phyloP scores from a whole-genome alignment of 2,329 filamentous ascomycete species.

The Clonostachys rosea region DNA sequence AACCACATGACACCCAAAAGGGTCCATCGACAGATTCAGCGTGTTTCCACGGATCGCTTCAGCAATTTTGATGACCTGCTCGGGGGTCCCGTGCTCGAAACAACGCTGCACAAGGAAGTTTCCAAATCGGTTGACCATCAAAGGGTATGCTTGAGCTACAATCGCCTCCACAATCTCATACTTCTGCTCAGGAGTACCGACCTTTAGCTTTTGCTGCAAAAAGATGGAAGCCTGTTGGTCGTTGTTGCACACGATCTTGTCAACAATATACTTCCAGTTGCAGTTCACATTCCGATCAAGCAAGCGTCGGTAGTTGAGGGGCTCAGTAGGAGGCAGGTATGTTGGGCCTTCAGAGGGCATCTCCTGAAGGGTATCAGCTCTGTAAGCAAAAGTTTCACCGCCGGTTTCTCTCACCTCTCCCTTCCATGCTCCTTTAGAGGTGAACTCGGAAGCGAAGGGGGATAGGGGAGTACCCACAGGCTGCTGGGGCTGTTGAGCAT shows the following conservation, averaged over 20 bases:
- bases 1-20: conserved; percentile 96
- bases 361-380: conserved; percentile 26
- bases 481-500: conserved; percentile 41
- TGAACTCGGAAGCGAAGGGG: conserved; percentile 72
- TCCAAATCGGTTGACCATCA: conserved; percentile 98
- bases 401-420: conserved; percentile 36
- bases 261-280: conserved; percentile 99
- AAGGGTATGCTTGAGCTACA: conserved; percentile 85
- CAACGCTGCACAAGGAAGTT: conserved; percentile 98
- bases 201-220: conserved; percentile 97
- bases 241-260: conserved; percentile 99
- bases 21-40: conserved; percentile 93
- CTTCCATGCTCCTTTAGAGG: conserved; percentile 51
- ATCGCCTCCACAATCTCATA: conserved; percentile 97
- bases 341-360: conserved; percentile 58
- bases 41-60: conserved; percentile 93
- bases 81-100: conserved; percentile 94
- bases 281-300: conserved; percentile 95
- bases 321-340: conserved; percentile 83
- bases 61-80: conserved; percentile 92
- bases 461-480: conserved; percentile 63
- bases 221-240: conserved; percentile 99
- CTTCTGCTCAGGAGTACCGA: conserved; percentile 91
- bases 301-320: conserved; percentile 91
- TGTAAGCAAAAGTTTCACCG: background rate